These are phyloP conservation scores for Candida pseudofarinosa DNA, from an alignment of 805 yeast species.

Conservation along the genomic window DNA sequence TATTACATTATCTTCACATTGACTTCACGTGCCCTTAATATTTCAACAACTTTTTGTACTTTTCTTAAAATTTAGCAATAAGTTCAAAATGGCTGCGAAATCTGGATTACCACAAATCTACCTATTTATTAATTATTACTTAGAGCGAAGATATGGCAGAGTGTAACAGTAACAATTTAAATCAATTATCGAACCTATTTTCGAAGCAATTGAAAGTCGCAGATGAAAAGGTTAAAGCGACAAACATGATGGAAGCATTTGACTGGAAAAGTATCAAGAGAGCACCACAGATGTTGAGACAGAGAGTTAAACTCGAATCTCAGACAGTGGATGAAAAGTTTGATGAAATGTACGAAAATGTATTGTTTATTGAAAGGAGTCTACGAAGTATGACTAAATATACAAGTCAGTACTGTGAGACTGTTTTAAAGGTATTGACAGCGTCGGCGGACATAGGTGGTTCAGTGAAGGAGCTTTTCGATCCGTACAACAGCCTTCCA, in stretches of 20 bases:
- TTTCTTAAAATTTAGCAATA: no score
- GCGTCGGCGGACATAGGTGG: slow-evolving; percentile 11
- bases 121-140: neutral
- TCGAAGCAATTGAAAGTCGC: slow-evolving; percentile 7
- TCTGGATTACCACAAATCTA: slow-evolving; percentile 3
- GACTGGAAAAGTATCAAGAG: slow-evolving; percentile 25
- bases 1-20: no score
- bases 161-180: slow-evolving; percentile 1
- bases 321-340: slow-evolving; percentile 38
- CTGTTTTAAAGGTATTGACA: slow-evolving; percentile 6
- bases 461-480: slow-evolving; percentile 17
- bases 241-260: slow-evolving; percentile 10
- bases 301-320: slow-evolving; percentile 19
- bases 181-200: slow-evolving; percentile 4
- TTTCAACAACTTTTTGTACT: no score
- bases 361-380: slow-evolving; percentile 12
- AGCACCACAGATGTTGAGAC: slow-evolving; percentile 30
- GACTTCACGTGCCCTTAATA: no score
- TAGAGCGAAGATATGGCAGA: neutral
- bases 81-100: slow-evolving; percentile 4
- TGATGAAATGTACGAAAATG: slow-evolving; percentile 21
- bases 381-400: slow-evolving; percentile 14
- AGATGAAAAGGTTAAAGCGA: slow-evolving; percentile 7
- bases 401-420: slow-evolving; percentile 7
- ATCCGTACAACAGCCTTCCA: slow-evolving; percentile 16